A percentile compares a stretch with the other conserved stretches of the same genome.
phyloP scores from a whole-genome alignment of 495 filamentous ascomycete genomes.

The Letharia columbiana region DNA sequence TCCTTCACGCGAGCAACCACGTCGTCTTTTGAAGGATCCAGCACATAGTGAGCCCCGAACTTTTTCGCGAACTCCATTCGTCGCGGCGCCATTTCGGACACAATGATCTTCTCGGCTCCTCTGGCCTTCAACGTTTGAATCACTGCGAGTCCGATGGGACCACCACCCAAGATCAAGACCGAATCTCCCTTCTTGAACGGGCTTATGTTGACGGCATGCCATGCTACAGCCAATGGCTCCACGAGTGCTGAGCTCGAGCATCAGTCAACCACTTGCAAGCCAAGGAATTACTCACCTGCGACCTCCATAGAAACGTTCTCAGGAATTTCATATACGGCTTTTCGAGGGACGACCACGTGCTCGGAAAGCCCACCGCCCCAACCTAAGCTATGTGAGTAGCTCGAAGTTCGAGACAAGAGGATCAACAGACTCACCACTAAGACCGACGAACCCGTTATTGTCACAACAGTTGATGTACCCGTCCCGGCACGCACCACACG shows the following conservation, averaged over 20 bases:
- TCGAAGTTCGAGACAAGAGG: neutral
- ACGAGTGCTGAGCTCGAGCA: slow-evolving; percentile 37
- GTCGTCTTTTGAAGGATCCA: slow-evolving; percentile 49
- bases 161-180: slow-evolving; percentile 50
- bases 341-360: slow-evolving; percentile 42
- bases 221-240: slow-evolving; percentile 56
- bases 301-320: slow-evolving; percentile 43
- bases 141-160: slow-evolving; percentile 55
- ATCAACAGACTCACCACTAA: slow-evolving; percentile 36
- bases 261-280: neutral
- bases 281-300: slow-evolving; percentile 31
- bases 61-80: slow-evolving; percentile 43
- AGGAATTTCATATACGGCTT: slow-evolving; percentile 37
- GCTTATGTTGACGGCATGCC: slow-evolving; percentile 54
- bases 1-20: slow-evolving; percentile 38
- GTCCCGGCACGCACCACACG: slow-evolving; percentile 43
- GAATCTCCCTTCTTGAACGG: slow-evolving; percentile 42
- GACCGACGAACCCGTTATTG: slow-evolving; percentile 51
- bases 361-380: slow-evolving; percentile 53
- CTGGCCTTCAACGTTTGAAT: slow-evolving; percentile 47
- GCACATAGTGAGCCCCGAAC: slow-evolving; percentile 46
- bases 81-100: slow-evolving; percentile 43
- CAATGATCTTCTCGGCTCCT: slow-evolving; percentile 45
- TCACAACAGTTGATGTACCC: slow-evolving; percentile 49
- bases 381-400: slow-evolving; percentile 26